Base-by-base conservation (phyloP, 768 basidiomycete species). In the Rhizopogon salebrosus region DNA sequence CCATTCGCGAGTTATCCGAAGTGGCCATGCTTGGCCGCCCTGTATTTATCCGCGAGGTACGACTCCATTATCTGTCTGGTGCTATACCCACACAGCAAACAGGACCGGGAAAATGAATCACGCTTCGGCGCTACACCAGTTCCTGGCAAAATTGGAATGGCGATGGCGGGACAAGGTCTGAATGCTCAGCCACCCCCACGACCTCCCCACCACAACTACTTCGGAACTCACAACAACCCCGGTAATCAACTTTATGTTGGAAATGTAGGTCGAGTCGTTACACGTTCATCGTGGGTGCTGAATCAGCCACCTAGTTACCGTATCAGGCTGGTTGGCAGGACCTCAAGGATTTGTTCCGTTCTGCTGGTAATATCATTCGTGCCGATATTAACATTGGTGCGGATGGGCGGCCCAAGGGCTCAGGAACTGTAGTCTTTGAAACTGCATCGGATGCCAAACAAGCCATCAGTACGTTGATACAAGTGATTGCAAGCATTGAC, bases 281-380 rank as follows among this genome's bases (percentile, higher is more conserved):
- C 18, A 45, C 3, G 1, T 7, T 8, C 14, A 11, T n/a, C 39
- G 41, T 34, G 14, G 27, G 29, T 43, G 23, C 57, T 61, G 22
- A 63, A 38, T 24, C 24, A 1, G 38, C 6, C 14, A 9, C 51
- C 5, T 57, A 98, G 95, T 72, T 98, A 26, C 95, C 94, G 2
- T 92, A 91, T 65, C 92, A 95, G 72, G 94, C 93, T n/a, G 92
- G 92, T 27, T 99, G 95, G 95, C 95, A 99, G 67, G 95, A 98
- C 67, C 74, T 98, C 52, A 98, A 98, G 65, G 95, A 98, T 69
- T 75, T 98, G 26, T 98, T 98, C 85, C 85, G 95, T 52, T 83
- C 91, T 26, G 91, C 95, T 41, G 95, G 95, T 6, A 90, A 92
- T 64, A 95, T 99, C 60, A 84, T 98, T 57, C 85, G 95, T 41